These are phyloP conservation scores for Trichoderma koningii DNA, from an alignment of 2,329 filamentous ascomycete genomes.

Conservation along the genomic window DNA sequence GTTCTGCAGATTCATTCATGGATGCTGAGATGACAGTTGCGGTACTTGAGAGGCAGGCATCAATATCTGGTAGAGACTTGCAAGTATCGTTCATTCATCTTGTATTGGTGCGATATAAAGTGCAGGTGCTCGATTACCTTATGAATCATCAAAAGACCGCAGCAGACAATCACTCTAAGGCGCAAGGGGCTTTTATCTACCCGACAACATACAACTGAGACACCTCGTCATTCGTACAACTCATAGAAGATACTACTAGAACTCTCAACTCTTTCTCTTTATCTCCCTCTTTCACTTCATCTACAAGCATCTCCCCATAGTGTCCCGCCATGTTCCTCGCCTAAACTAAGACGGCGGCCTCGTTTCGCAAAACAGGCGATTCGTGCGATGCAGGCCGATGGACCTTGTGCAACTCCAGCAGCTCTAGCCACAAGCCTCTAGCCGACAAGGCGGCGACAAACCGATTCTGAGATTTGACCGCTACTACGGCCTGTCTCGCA, in stretches of 20 bases:
- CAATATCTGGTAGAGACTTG: not conserved
- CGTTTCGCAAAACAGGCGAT: not conserved
- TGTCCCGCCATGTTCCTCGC: conserved; percentile 7
- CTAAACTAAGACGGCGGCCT: conserved; percentile 13
- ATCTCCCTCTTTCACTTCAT: not conserved
- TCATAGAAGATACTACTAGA: too few species aligned
- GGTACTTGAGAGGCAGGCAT: not conserved
- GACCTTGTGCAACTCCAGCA: not conserved
- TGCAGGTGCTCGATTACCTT: not conserved
- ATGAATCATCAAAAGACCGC: not conserved
- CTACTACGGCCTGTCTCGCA: not conserved
- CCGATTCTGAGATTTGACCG: not conserved
- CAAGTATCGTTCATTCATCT: not conserved
- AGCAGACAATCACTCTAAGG: not conserved
- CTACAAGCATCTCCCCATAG: not conserved
- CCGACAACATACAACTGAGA: not conserved
- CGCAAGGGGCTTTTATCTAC: not conserved
- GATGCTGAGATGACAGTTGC: too few species aligned
- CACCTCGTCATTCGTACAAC: not conserved
- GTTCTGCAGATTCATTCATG: not conserved
- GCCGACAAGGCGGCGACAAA: not conserved
- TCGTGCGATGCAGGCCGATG: conserved; percentile 1
- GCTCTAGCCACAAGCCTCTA: conserved; percentile 2
- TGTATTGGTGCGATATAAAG: too few species aligned
- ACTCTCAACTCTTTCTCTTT: too few species aligned